Percentiles rank a stretch among this genome's conserved stretches.
Evolutionary conservation across 352 stramenopile species (phyloP).

Genomic region (Phytopythium sindhum): DNA sequence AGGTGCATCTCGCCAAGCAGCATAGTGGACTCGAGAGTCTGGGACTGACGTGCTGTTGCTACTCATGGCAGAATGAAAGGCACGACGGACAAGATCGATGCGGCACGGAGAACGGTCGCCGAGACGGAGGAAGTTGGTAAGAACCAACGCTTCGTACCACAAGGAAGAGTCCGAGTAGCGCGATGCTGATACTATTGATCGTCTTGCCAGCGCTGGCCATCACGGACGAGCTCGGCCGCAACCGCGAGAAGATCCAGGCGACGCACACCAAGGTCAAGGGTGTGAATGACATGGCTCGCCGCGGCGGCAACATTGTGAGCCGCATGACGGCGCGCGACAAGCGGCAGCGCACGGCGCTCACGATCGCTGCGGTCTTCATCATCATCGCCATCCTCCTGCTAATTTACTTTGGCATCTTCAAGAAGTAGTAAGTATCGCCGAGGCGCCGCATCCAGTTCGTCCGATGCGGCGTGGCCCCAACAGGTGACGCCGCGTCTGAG

Average conservation of each 20-base stretch:
- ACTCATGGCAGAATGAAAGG: slow-evolving; percentile 63
- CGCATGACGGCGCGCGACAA: slow-evolving; percentile 86
- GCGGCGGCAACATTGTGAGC: slow-evolving; percentile 76
- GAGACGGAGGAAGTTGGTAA: slow-evolving; percentile 86
- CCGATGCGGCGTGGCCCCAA: neutral
- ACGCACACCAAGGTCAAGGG: slow-evolving; percentile 81
- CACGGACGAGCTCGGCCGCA: slow-evolving; percentile 76
- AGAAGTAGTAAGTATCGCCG: slow-evolving; percentile 45
- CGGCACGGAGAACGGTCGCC: slow-evolving; percentile 71
- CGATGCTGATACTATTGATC: neutral
- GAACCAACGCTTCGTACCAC: slow-evolving; percentile 6
- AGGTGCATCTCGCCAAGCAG: neutral
- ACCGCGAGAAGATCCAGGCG: slow-evolving; percentile 84
- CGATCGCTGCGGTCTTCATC: slow-evolving; percentile 74
- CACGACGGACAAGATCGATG: slow-evolving; percentile 77
- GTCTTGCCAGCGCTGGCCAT: slow-evolving; percentile 57
- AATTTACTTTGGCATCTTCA: slow-evolving; percentile 90
- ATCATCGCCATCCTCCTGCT: slow-evolving; percentile 78
- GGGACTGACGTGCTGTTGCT: neutral
- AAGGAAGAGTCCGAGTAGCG: neutral
- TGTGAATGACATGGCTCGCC: slow-evolving; percentile 83
- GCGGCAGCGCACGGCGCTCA: slow-evolving; percentile 68
- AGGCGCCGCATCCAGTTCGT: neutral
- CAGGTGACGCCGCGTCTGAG: neutral
- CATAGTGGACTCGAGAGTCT: neutral